Percentiles rank a stretch among this genome's conserved stretches.
These are phyloP conservation scores for Chrysoporthe puriensis DNA, from an alignment of 2,329 filamentous ascomycete species.

Conservation along the genomic window DNA sequence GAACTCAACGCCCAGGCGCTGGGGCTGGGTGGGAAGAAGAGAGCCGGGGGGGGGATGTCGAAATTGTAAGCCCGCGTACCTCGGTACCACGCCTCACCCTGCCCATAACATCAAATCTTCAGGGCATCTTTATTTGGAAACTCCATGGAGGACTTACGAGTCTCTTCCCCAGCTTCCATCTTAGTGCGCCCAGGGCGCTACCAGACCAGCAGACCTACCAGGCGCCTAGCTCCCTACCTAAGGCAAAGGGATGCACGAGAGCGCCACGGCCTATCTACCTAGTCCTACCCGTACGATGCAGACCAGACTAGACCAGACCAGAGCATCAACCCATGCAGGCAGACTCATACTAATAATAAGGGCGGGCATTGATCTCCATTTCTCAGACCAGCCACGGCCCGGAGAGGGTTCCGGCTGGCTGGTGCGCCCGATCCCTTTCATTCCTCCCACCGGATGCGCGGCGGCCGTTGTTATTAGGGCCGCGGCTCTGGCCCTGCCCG, in stretches of 20 bases:
- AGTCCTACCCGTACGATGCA: background rate
- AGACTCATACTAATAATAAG: slow-evolving; percentile 10
- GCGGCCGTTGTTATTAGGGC: background rate
- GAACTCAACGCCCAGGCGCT: slow-evolving; percentile 10
- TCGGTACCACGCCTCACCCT: background rate
- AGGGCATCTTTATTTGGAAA: slow-evolving; percentile 12
- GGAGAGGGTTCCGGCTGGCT: background rate
- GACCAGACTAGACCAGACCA: too few relatives aligned
- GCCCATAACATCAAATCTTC: slow-evolving; percentile 1
- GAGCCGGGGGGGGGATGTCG: background rate
- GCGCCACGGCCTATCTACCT: background rate
- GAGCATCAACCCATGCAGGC: background rate
- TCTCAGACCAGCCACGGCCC: slow-evolving; percentile 4
- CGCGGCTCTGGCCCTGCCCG: background rate
- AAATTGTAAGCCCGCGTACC: background rate
- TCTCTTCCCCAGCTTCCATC: slow-evolving; percentile 9
- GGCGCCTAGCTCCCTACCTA: slow-evolving; percentile 6
- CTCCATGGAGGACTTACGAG: slow-evolving; percentile 6
- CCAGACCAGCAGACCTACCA: background rate
- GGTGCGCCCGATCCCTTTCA: background rate
- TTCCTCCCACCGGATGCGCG: background rate
- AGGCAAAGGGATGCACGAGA: background rate
- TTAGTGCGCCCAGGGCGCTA: background rate
- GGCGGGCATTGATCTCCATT: slow-evolving; percentile 9
- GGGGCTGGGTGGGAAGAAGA: slow-evolving; percentile 3